Evolutionary conservation across 768 basidiomycete species (phyloP), one percentile per base, ranked within the genome.

Genomic region (Tylopilus intermedius): DNA sequence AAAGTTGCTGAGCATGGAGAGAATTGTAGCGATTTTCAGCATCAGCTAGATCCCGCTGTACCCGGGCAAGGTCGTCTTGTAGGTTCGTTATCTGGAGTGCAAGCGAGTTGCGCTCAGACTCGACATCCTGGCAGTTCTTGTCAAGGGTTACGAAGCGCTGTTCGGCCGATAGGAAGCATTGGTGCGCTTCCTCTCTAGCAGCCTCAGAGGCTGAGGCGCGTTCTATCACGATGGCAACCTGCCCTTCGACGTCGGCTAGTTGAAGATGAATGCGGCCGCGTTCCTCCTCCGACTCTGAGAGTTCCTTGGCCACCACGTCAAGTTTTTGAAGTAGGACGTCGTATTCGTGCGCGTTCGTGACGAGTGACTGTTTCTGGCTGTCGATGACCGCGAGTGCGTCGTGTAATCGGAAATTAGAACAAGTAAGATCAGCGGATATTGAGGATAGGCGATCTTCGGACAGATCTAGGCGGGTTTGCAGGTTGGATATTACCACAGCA

Each of bases 1-100:
- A 78, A 14, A 90, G 75, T 58, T 88, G 86, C 51, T 86, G 79
- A 61, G 78, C 75, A 62, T 86, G 84, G 13, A 88, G 78, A 42
- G 67, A 65, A 53, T 74, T 79, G 55, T 86, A 87, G 2, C 84
- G 82, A 47, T 64, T 71, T 67, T 88, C 84, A 0, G 80, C 79
- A 22, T 77, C 76, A 2, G 65, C 65, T 3, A 88, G 69, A 40
- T 84, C 83, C 22, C 77, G 68, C 54, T 80, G 81, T 7, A 75
- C 78, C 27, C 58, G 59, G 7, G 72, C 65, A 13, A 89, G 72
- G 55, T 90, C 88, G 33, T 72, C 66, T 45, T 77, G 75, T n/a
- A 88, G 67, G 51, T 88, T 86, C 3, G 76, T 74, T 32, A 85
- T 68, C 62, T 86, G 83, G 10, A 87, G 74, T n/a, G 72, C 69